These are phyloP conservation scores for Microcyclospora pomicola DNA, from an alignment of 2,329 filamentous ascomycete species.

Conservation along the genomic window DNA sequence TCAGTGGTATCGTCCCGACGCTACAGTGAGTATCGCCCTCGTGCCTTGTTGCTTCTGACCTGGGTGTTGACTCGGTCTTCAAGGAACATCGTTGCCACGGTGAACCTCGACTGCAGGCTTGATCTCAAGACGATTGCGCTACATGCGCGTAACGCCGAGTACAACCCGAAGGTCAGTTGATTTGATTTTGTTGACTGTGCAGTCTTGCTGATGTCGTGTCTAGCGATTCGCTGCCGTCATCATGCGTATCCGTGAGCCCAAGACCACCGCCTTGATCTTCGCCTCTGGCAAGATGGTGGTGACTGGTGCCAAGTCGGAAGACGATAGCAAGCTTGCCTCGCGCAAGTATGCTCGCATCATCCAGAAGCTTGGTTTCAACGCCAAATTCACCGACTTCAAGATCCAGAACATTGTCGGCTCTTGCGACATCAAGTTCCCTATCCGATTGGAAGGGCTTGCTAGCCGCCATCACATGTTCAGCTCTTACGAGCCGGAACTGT, in stretches of 20 bases:
- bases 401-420: constrained; percentile 99
- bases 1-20: constrained; percentile 75
- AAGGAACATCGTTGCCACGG: constrained; percentile 98
- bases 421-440: constrained; percentile 98
- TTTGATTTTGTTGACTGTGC: background rate
- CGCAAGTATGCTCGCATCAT: constrained; percentile 98
- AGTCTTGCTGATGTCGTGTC: constrained; percentile 14
- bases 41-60: constrained; percentile 20
- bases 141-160: constrained; percentile 95
- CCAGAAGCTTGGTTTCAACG: constrained; percentile 98
- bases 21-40: constrained; percentile 73
- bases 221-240: constrained; percentile 98
- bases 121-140: constrained; percentile 98
- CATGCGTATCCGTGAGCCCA: constrained; percentile 98
- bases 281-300: constrained; percentile 99
- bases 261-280: constrained; percentile 96
- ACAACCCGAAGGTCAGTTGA: constrained; percentile 78
- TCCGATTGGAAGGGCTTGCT: constrained; percentile 87
- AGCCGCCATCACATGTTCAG: constrained; percentile 98
- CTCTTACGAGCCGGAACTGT: constrained; percentile 95
- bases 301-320: constrained; percentile 91
- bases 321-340: constrained; percentile 91
- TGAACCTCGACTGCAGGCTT: constrained; percentile 67
- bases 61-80: constrained; percentile 11
- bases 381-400: constrained; percentile 99